Percentiles rank a stretch among this genome's conserved stretches.
Conservation (phyloP, 1,139 yeast species). For the Geotrichum restrictum region DNA sequence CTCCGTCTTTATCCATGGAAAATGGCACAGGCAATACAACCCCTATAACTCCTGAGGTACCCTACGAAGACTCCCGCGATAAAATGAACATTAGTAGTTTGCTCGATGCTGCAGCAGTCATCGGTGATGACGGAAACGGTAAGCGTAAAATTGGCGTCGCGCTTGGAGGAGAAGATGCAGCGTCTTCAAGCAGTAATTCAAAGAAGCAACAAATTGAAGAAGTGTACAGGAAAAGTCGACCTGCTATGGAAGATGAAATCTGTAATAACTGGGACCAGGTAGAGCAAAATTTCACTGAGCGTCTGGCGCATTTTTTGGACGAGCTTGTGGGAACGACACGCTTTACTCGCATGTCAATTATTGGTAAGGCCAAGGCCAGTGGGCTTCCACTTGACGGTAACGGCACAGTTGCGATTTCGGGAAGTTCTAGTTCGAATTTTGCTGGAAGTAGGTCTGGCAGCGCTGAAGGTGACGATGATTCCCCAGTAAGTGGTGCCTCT, state of each 20-base stretch:
- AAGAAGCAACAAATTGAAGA: background rate
- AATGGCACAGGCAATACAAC: constrained; percentile 5
- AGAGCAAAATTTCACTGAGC: constrained; percentile 14
- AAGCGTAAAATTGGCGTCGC: constrained; percentile 7
- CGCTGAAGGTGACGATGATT: background rate
- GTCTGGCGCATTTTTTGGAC: constrained; percentile 16
- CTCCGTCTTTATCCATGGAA: background rate
- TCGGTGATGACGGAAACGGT: constrained; percentile 20
- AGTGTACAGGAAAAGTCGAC: background rate
- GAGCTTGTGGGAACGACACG: constrained; percentile 8
- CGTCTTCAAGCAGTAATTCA: background rate
- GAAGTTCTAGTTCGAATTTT: background rate
- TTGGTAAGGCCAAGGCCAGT: constrained; percentile 14
- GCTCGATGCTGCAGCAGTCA: constrained; percentile 32
- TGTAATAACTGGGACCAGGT: constrained; percentile 19
- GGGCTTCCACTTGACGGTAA: constrained; percentile 18
- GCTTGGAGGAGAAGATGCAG: background rate
- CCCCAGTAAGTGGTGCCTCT: background rate
- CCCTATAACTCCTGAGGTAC: background rate
- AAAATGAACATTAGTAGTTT: constrained; percentile 33
- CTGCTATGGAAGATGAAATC: constrained; percentile 10
- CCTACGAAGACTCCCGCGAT: constrained; percentile 7
- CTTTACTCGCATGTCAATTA: constrained; percentile 13
- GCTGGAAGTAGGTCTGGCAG: constrained; percentile 1
- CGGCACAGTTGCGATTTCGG: constrained; percentile 12